phyloP scores from a whole-genome alignment of 495 filamentous ascomycete genomes.

The Xylaria scruposa region DNA sequence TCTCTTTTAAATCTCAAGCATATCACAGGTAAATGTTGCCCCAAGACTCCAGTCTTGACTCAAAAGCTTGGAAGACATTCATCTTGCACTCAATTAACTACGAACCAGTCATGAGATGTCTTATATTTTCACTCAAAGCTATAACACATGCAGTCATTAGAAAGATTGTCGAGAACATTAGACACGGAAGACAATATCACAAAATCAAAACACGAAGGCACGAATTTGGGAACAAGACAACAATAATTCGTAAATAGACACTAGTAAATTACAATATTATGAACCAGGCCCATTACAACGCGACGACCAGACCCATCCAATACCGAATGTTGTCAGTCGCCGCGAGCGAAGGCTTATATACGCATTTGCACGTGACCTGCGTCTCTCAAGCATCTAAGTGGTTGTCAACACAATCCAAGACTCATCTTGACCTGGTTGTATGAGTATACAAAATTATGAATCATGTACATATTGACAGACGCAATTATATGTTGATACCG shows the following conservation, averaged over 20 bases:
- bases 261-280: slow-evolving; percentile 49
- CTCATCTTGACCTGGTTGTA: neutral
- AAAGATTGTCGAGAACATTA: neutral
- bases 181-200: neutral
- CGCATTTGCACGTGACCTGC: slow-evolving; percentile 3
- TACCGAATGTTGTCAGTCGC: neutral
- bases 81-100: too few species aligned
- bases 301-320: neutral
- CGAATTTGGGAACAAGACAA: slow-evolving; percentile 5
- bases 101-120: neutral
- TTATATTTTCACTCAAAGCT: neutral
- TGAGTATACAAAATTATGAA: slow-evolving; percentile 10
- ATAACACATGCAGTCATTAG: neutral
- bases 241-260: slow-evolving; percentile 38
- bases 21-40: neutral
- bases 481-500: slow-evolving; percentile 37
- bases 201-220: neutral
- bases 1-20: neutral
- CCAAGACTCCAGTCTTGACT: too few species aligned
- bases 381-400: neutral
- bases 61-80: too few species aligned
- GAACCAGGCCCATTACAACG: slow-evolving; percentile 36
- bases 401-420: neutral
- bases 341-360: slow-evolving; percentile 12
- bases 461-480: slow-evolving; percentile 27